These are phyloP conservation scores for Dimargaris cristalligena DNA, from an alignment of 192 early-diverging fungal species.

Conservation along the genomic window DNA sequence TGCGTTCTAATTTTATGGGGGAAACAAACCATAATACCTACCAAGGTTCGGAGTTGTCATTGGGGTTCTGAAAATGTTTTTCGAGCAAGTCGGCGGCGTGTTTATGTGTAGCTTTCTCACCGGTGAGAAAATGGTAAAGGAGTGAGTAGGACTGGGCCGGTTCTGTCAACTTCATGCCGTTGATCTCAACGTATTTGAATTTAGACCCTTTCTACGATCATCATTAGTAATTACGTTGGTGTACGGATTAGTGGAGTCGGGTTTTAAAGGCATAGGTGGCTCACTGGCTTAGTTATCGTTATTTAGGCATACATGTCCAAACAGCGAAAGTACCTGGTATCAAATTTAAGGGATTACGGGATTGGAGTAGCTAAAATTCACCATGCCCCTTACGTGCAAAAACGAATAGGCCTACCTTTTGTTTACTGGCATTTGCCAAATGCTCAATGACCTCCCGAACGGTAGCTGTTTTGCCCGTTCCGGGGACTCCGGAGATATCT, in stretches of 20 bases:
- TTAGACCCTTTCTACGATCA: constrained; percentile 32
- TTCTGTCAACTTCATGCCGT: constrained; percentile 93
- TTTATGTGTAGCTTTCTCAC: constrained; percentile 11
- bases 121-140: constrained; percentile 45
- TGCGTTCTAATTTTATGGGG: no score
- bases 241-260: neutral
- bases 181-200: constrained; percentile 89
- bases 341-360: no score
- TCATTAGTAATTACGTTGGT: neutral
- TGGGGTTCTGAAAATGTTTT: constrained; percentile 3
- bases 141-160: constrained; percentile 72
- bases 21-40: no score
- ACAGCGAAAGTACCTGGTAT: constrained; percentile 2
- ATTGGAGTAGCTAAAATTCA: no score
- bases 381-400: no score
- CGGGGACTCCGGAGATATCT: constrained; percentile 92
- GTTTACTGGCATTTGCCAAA: no score
- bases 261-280: neutral
- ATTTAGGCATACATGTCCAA: neutral
- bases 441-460: constrained; percentile 66
- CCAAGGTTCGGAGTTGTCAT: neutral
- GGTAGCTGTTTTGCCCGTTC: constrained; percentile 95
- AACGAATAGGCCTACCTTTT: no score
- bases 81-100: constrained; percentile 10
- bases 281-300: neutral